These are phyloP conservation scores for Neurospora tetraspora DNA, from an alignment of 495 filamentous ascomycete species.

Conservation along the genomic window DNA sequence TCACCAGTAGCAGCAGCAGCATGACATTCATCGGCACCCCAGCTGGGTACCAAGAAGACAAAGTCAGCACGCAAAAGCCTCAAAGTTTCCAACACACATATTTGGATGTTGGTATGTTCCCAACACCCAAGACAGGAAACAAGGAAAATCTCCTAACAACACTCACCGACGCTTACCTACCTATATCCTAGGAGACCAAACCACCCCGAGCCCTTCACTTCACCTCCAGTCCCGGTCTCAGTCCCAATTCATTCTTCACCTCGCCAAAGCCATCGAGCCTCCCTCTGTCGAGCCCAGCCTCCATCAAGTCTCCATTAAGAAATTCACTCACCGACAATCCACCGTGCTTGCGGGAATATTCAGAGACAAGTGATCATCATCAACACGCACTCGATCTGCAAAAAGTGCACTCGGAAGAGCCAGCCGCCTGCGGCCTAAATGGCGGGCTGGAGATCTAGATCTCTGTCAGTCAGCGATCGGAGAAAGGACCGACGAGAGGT, in stretches of 20 bases:
- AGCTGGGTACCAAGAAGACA: not conserved
- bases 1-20: not conserved
- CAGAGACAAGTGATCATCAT: not conserved
- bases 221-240: not conserved
- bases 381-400: too few relatives aligned
- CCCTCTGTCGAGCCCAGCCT: not conserved
- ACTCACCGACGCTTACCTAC: not conserved
- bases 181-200: not conserved
- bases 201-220: not conserved
- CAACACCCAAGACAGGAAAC: not conserved
- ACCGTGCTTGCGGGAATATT: too few relatives aligned
- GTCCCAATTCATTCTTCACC: not conserved
- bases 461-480: too few relatives aligned
- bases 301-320: too few relatives aligned
- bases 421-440: too few relatives aligned
- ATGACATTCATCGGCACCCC: not conserved
- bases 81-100: not conserved
- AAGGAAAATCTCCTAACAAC: not conserved
- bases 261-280: not conserved
- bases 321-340: too few relatives aligned
- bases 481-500: too few relatives aligned
- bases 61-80: not conserved
- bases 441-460: too few relatives aligned
- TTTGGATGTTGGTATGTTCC: not conserved
- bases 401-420: too few relatives aligned